Evolutionary conservation across 192 early-diverging fungal species (phyloP).

Genomic region (Umbelopsis vinacea): DNA sequence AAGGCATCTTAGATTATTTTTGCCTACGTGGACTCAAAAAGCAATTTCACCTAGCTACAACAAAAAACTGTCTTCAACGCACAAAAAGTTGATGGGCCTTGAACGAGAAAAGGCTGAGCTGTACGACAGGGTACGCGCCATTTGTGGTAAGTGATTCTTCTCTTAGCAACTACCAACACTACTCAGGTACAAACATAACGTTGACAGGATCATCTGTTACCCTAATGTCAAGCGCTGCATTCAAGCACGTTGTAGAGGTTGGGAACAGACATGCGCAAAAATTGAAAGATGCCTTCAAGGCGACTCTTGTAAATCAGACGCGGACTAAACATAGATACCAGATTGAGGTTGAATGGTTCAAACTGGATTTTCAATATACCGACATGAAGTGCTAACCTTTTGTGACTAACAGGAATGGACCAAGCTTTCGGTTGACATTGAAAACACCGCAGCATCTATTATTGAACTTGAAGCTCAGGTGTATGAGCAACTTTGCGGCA

Average conservation of each 20-base stretch:
- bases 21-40: neutral
- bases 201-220: constrained; percentile 36
- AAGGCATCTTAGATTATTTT: too few species aligned
- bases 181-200: neutral
- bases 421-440: constrained; percentile 59
- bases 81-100: constrained; percentile 15
- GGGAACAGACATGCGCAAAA: constrained; percentile 47
- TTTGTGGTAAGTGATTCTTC: constrained; percentile 35
- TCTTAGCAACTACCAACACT: neutral
- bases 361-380: neutral
- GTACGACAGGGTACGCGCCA: constrained; percentile 40
- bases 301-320: constrained; percentile 56
- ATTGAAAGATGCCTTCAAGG: constrained; percentile 28
- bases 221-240: constrained; percentile 45
- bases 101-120: constrained; percentile 49
- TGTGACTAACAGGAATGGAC: constrained; percentile 54
- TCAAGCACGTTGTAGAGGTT: constrained; percentile 61
- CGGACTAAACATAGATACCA: constrained; percentile 59
- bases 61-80: neutral
- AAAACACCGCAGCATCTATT: constrained; percentile 44
- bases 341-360: constrained; percentile 18
- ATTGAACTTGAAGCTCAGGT: constrained; percentile 57
- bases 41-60: neutral
- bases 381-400: neutral
- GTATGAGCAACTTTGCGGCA: constrained; percentile 52